Evolutionary conservation across 2,329 filamentous ascomycete species (phyloP).

Genomic region (Claviceps pazoutovae): DNA sequence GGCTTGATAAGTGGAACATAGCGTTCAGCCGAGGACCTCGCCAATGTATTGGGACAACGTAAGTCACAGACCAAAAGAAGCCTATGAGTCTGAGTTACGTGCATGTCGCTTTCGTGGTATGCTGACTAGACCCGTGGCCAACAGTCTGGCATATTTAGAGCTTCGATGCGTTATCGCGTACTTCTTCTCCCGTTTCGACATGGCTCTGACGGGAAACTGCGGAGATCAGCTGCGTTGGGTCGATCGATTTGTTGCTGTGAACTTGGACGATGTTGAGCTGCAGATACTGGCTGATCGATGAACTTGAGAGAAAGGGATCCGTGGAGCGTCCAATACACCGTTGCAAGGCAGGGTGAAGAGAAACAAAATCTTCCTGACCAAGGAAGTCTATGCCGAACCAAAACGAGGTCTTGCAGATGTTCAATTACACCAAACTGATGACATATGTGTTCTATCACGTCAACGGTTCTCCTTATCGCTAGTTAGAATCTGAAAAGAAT

Average conservation of each 20-base stretch:
- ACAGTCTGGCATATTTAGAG: not conserved
- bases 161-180: not conserved
- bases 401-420: too few species aligned
- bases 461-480: too few species aligned
- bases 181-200: constrained; percentile 2
- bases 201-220: not conserved
- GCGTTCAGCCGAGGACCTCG: not conserved
- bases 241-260: constrained; percentile 1
- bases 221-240: not conserved
- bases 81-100: too few species aligned
- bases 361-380: too few species aligned
- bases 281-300: not conserved
- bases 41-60: not conserved
- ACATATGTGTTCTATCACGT: too few species aligned
- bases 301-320: not conserved
- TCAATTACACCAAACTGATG: too few species aligned
- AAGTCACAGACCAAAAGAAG: not conserved
- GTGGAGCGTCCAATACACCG: too few species aligned
- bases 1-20: not conserved
- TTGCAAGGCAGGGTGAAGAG: too few species aligned
- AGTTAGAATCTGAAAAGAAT: too few species aligned
- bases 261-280: constrained; percentile 1
- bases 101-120: too few species aligned
- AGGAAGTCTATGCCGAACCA: too few species aligned
- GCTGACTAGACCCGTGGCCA: too few species aligned